These are phyloP conservation scores for Myrica gale DNA, from an alignment of 306 rosid genomes.

Conservation along the genomic window DNA sequence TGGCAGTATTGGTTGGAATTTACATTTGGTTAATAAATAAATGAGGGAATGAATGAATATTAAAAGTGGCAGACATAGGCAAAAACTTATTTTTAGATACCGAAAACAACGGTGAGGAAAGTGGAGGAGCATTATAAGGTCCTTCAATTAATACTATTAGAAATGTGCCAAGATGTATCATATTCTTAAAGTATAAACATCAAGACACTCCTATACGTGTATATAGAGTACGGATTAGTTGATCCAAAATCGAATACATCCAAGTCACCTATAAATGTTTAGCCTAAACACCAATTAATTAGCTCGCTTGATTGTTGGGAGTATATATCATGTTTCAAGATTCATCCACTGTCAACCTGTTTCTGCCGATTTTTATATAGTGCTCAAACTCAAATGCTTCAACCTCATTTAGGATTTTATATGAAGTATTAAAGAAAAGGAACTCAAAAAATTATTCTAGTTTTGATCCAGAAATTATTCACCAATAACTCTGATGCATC, in stretches of 20 bases:
- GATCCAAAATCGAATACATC: not conserved
- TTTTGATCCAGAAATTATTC: not conserved
- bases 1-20: not conserved
- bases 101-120: not conserved
- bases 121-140: not conserved
- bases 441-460: not conserved
- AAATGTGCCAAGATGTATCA: not conserved
- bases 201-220: not conserved
- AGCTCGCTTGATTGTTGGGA: not conserved
- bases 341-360: not conserved
- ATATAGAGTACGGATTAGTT: not conserved
- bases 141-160: not conserved
- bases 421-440: not conserved
- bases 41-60: not conserved
- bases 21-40: not conserved
- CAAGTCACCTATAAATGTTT: not conserved
- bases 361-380: not conserved
- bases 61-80: not conserved
- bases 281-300: not conserved
- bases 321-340: not conserved
- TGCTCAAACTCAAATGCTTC: not conserved
- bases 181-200: not conserved
- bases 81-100: not conserved
- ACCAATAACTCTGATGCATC: not conserved
- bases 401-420: not conserved